Base-by-base conservation (phyloP, 2,329 filamentous ascomycete genomes). In the Onygenales sp. region DNA sequence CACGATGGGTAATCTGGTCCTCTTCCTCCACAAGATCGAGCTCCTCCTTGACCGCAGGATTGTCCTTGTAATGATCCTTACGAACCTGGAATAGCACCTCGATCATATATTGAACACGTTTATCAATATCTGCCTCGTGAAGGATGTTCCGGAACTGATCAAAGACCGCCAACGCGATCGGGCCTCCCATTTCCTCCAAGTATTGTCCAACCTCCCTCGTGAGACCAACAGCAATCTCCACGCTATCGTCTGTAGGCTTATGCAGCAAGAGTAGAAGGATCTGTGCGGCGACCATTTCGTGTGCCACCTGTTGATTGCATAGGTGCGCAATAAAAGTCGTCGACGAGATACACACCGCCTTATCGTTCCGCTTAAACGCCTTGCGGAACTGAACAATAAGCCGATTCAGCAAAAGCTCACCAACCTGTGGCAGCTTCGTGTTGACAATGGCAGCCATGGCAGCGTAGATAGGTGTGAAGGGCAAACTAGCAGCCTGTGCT, bases 41-140 rank as follows among this genome's bases (percentile, higher is more conserved):
- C 67, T 98, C 93, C 66, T 96, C 91, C 68, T 85, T 91, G 62
- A 97, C 77, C 0, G 90, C 85, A 14, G 86, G 89, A 63, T 97
- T 90, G 63, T 97, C 90, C 74, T 95, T 95, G 77, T 95, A 98
- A 63, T 87, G 87, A 72, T 97, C 92, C 71, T 96, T 95, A 58
- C 93, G 83, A 53, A 96, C 86, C 73, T 98, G 91, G 68, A 98
- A 98, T 43, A 98, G 74, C 5, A 97, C 93, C 69, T 98, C 93
- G 54, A 98, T 92, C 88, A 95, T 95, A 72, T 97, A 98, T 72
- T 98, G 93, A n/a, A 92, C 91, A 59, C 93, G 82, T 77, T 95
- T 96, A 67, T 97, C 92, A 67, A 98, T 95, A 65, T 93, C 91
- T 44, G 90, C 90, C 70, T 98, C 93, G 73, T 98, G 92, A 7